Percentiles rank a stretch among this genome's conserved stretches.
These are phyloP conservation scores for Trichopus zeylanicus DNA, from an alignment of 116 monocot genomes.

Conservation along the genomic window DNA sequence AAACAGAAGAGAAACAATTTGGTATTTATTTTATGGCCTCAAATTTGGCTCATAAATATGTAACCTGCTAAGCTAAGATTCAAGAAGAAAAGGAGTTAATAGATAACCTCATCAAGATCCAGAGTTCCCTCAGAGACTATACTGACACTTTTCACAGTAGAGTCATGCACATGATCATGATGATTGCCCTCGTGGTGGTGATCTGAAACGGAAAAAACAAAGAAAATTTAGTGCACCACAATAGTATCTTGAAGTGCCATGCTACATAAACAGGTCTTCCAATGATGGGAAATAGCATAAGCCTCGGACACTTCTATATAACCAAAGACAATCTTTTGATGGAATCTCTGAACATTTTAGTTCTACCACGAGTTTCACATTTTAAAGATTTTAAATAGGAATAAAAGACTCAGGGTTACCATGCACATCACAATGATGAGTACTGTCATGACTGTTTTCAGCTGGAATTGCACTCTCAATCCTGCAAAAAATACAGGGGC, in stretches of 20 bases:
- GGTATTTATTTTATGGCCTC: no score
- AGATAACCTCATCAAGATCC: slow-evolving; percentile 88
- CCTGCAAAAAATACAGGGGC: slow-evolving; percentile 22
- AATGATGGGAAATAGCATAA: not conserved
- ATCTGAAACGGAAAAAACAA: slow-evolving; percentile 12
- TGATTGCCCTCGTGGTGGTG: slow-evolving; percentile 31
- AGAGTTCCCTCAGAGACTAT: slow-evolving; percentile 84
- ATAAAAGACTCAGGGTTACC: slow-evolving; percentile 26
- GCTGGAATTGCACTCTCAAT: slow-evolving; percentile 63
- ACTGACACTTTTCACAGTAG: slow-evolving; percentile 86
- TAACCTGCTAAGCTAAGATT: no score
- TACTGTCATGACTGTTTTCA: slow-evolving; percentile 15
- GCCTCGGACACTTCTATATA: not conserved
- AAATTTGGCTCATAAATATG: no score
- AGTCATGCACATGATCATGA: slow-evolving; percentile 77
- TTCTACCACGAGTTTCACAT: not conserved
- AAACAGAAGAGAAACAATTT: no score
- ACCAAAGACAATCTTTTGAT: not conserved
- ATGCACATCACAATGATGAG: slow-evolving; percentile 44
- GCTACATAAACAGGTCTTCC: no score
- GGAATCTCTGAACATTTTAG: not conserved
- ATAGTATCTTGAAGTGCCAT: not conserved
- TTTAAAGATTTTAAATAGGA: not conserved
- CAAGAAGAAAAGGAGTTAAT: not conserved
- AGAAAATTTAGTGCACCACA: not conserved